Evolutionary conservation across 768 basidiomycete species (phyloP).

Genomic region (Tricholoma hemisulphureum): DNA sequence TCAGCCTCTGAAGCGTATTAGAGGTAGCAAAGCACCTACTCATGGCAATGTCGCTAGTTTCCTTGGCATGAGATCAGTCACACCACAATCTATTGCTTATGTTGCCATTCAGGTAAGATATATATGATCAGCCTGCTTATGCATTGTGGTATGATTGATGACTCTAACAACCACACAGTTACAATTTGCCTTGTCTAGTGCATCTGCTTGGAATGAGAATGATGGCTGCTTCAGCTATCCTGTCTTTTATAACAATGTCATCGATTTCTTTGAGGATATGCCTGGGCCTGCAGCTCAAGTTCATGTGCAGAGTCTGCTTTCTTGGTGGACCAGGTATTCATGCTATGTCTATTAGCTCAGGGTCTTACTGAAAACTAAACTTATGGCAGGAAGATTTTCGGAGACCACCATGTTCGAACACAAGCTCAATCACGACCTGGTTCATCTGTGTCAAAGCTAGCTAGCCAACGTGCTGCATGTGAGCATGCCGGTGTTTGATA

Average conservation of each 20-base stretch:
- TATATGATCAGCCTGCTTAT: too few relatives aligned
- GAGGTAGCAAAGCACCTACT: too few relatives aligned
- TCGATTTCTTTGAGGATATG: slow-evolving; percentile 14
- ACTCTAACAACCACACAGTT: slow-evolving; percentile 18
- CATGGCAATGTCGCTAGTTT: background rate
- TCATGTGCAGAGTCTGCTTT: background rate
- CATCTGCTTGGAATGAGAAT: too few relatives aligned
- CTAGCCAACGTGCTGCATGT: too few relatives aligned
- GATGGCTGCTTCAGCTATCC: slow-evolving; percentile 14
- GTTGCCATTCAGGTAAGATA: too few relatives aligned
- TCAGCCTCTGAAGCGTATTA: too few relatives aligned
- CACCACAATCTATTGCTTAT: slow-evolving; percentile 23
- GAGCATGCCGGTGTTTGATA: too few relatives aligned
- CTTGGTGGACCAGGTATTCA: background rate
- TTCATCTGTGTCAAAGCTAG: too few relatives aligned
- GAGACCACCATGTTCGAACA: background rate
- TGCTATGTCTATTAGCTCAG: background rate
- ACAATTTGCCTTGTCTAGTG: background rate
- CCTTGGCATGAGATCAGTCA: slow-evolving; percentile 9
- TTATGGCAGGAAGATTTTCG: background rate
- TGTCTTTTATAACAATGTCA: slow-evolving; percentile 13
- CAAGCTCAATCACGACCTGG: background rate
- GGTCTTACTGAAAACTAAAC: background rate
- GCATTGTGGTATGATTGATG: too few relatives aligned
- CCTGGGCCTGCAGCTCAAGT: slow-evolving; percentile 6